Conservation (phyloP, 371 early-diverging fungal genomes). For the Rhizopus arrhizus region DNA sequence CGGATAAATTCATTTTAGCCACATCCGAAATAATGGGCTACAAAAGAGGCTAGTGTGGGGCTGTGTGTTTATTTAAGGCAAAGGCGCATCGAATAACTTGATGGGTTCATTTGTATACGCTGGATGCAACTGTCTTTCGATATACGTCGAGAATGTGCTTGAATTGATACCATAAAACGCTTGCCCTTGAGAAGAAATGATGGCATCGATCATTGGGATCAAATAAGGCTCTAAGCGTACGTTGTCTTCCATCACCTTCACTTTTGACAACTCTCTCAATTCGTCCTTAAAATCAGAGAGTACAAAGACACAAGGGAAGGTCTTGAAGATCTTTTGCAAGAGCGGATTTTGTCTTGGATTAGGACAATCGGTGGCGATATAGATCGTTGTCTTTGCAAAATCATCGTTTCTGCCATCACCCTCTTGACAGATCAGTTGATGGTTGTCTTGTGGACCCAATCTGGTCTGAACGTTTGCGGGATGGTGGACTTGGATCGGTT, state of each 20-base stretch:
- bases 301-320: conserved; percentile 63
- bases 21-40: neutral
- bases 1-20: too few species aligned
- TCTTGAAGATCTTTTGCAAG: conserved; percentile 57
- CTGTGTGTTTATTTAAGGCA: neutral
- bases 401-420: conserved; percentile 20
- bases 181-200: conserved; percentile 63
- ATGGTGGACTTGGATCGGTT: conserved; percentile 36
- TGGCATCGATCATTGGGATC: conserved; percentile 69
- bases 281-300: conserved; percentile 58
- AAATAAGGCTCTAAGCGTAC: conserved; percentile 57
- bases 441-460: neutral
- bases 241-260: conserved; percentile 54
- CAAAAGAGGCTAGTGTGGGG: neutral
- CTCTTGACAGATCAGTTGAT: conserved; percentile 11
- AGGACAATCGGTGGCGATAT: conserved; percentile 64
- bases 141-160: conserved; percentile 64
- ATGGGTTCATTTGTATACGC: conserved; percentile 40
- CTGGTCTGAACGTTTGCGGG: conserved; percentile 9
- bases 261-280: conserved; percentile 42
- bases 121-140: conserved; percentile 58
- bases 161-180: conserved; percentile 60
- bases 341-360: conserved; percentile 57
- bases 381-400: conserved; percentile 45
- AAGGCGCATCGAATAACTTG: conserved; percentile 19